Base-by-base conservation (phyloP, 2,329 filamentous ascomycete species). In the Pseudodiploospora longispora region DNA sequence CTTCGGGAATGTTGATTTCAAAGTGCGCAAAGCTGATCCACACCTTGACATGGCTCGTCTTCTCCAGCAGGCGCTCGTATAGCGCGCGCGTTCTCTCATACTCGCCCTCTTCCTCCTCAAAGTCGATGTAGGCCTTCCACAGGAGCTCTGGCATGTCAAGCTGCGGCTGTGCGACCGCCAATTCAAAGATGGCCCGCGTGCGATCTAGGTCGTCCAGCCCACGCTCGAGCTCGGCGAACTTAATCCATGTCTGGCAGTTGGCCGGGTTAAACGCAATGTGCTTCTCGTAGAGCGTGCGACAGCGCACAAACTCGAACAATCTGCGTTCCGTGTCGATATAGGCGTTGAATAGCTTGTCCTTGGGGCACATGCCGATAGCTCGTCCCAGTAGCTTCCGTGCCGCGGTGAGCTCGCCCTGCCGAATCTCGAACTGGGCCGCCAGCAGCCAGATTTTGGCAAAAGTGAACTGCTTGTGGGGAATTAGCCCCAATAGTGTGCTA, bases 21-120 rank as follows among this genome's bases (percentile, higher is more conserved):
- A 98, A 97, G 63, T 94, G 87, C n/a, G 93, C 93, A 67, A 91
- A 98, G 63, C 87, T 91, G 65, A 93, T 95, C 93, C 93, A 98
- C 48, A 98, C 93, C 73, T 97, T 98, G 72, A 96, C 89, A 60
- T 98, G 93, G 59, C 93, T 84, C n/a, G 93, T 95, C 80, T 94
- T 96, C 58, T 87, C 75, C 36, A 98, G 76, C 9, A 98, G 75
- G 6, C 91, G 80, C 69, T 97, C 91, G 67, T 97, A 98, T 37
- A 98, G 71, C 4, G 71, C 70, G 40, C 93, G 77, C 4, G 89
- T 88, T 40, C 82, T 75, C 42, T 89, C 87, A 64, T 91, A 96
- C 64, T 96, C 88, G 57, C 83, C 87, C 64, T 95, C 88, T 56
- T 95, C 88, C 60, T 97, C 91, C 66, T 98, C 93, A 59, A 97